Evolutionary conservation across 441 rosid species (phyloP).

Genomic region (Jatropha podagrica): DNA sequence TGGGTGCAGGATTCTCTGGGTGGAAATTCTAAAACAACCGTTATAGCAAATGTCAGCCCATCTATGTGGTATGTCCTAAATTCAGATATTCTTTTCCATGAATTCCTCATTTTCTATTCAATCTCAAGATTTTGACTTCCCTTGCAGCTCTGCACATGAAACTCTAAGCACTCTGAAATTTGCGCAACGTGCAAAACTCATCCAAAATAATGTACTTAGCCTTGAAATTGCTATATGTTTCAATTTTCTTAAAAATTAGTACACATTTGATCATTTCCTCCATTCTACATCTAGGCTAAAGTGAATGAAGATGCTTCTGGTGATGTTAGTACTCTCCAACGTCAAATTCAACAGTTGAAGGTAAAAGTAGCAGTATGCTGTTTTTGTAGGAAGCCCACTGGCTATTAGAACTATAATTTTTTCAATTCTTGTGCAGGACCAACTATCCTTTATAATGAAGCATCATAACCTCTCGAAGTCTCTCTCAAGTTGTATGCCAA

Average conservation of each 20-base stretch:
- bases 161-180: slow-evolving; percentile 94
- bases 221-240: slow-evolving; percentile 18
- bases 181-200: slow-evolving; percentile 96
- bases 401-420: slow-evolving; percentile 24
- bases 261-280: slow-evolving; percentile 12
- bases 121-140: slow-evolving; percentile 11
- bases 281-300: slow-evolving; percentile 61
- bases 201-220: slow-evolving; percentile 75
- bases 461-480: slow-evolving; percentile 46
- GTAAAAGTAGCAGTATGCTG: slow-evolving; percentile 31
- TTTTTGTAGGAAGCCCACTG: slow-evolving; percentile 23
- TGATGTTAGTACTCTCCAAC: slow-evolving; percentile 79
- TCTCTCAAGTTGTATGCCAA: slow-evolving; percentile 33
- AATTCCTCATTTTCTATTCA: slow-evolving; percentile 6
- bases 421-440: slow-evolving; percentile 52
- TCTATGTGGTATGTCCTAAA: slow-evolving; percentile 64
- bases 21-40: slow-evolving; percentile 94
- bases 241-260: slow-evolving; percentile 12
- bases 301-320: slow-evolving; percentile 98
- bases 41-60: slow-evolving; percentile 97
- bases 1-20: slow-evolving; percentile 88
- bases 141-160: slow-evolving; percentile 83
- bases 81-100: slow-evolving; percentile 17
- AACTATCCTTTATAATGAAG: slow-evolving; percentile 60
- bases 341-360: slow-evolving; percentile 79